These are phyloP conservation scores for Populus deltoides DNA, from an alignment of 345 rosid species.

Conservation along the genomic window DNA sequence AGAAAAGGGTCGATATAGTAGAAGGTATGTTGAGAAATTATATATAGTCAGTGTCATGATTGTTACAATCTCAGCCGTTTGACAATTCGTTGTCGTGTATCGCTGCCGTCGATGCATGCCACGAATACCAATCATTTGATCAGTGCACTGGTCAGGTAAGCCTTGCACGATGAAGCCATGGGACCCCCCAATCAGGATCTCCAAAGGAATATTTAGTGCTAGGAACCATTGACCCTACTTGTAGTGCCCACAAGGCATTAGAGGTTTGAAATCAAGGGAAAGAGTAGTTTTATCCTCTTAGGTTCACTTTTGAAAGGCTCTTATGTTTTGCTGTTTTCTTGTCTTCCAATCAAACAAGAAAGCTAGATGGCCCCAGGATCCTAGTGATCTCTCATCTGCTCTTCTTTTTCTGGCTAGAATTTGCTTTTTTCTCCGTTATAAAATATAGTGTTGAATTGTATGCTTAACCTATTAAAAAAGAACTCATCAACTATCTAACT, in stretches of 20 bases:
- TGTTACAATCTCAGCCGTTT: background rate
- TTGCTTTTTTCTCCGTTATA: background rate
- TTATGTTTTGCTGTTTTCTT: background rate
- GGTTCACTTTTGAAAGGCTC: background rate
- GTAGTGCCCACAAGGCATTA: background rate
- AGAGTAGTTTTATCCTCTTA: background rate
- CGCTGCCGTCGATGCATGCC: background rate
- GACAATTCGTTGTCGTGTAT: background rate
- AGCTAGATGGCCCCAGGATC: conserved; percentile 16
- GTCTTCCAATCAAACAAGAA: conserved; percentile 15
- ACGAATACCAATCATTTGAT: background rate
- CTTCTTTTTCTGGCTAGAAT: background rate
- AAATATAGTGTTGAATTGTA: too few species aligned
- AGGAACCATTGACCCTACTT: conserved; percentile 2
- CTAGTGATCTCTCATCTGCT: conserved; percentile 7
- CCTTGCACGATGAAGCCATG: background rate
- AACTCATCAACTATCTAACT: background rate
- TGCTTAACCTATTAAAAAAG: background rate
- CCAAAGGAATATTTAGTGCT: conserved; percentile 8
- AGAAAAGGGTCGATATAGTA: background rate
- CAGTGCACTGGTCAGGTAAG: background rate
- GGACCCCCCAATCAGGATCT: conserved; percentile 6
- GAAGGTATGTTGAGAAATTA: background rate
- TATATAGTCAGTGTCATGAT: background rate
- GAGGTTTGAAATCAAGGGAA: conserved; percentile 14